Conservation (phyloP, 2,329 filamentous ascomycete genomes). For the Achaetomium macrosporum region DNA sequence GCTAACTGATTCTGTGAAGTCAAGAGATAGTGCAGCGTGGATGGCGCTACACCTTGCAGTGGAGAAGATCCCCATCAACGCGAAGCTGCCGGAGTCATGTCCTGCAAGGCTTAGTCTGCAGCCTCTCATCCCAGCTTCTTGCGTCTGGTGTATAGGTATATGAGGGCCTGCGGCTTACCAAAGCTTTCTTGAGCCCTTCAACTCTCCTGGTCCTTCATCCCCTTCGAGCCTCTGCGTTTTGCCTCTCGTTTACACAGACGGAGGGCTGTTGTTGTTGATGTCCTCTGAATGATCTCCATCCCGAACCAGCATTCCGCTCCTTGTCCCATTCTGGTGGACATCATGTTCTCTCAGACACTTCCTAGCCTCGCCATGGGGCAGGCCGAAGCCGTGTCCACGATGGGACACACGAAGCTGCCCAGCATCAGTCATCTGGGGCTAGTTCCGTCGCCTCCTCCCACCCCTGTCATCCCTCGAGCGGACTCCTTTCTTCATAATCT, state of each 20-base stretch:
- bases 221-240: neutral
- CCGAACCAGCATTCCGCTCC: neutral
- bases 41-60: conserved; percentile 12
- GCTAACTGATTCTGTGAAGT: neutral
- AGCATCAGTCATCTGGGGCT: conserved; percentile 5
- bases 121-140: neutral
- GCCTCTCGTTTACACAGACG: neutral
- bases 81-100: neutral
- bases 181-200: neutral
- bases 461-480: neutral
- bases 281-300: neutral
- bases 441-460: neutral
- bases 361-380: neutral
- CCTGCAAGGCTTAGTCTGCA: neutral
- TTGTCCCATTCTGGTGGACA: neutral
- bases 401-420: conserved; percentile 7
- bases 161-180: conserved; percentile 5
- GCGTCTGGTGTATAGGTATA: conserved; percentile 8
- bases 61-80: conserved; percentile 15
- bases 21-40: neutral
- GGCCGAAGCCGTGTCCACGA: neutral
- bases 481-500: neutral
- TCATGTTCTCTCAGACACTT: neutral
- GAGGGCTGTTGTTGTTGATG: neutral
- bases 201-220: neutral